Base-by-base conservation (phyloP, 768 basidiomycete species). In the Leccinum obscurum region DNA sequence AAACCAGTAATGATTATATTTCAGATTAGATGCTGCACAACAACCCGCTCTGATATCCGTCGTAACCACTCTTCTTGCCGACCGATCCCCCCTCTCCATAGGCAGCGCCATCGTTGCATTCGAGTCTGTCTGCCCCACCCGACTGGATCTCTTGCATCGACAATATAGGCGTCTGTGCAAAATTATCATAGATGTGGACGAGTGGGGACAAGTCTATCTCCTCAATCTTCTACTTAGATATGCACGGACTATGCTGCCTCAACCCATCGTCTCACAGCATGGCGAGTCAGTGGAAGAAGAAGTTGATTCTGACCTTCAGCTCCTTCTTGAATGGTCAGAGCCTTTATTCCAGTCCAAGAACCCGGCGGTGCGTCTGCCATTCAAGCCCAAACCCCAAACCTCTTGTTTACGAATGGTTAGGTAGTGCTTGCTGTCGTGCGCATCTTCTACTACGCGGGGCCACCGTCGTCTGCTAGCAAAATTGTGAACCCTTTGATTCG, bases 151-250 rank as follows among this genome's bases (percentile, higher is more conserved):
- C 13, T 75, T 99, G 2, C 97, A 99, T 68, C 82, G 83, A 17
- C 92, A 97, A 65, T 99, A 92, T 67, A 81, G 95, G 24, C 85
- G 92, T 28, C 77, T 95, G 32, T 97, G 94, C 70, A 81, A 82
- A 48, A 78, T 90, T n/a, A 77, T 98, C 3, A 81, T 93, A 35
- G 95, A 99, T 67, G 87, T 89, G 4, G 97, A 99, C 67, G 96
- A 97, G 72, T 99, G 97, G 97, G 95, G 94, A 0, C 97, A 98
- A 73, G 84, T 90, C 6, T 84, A 88, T 51, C 73, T 94, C 20
- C 79, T 96, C 61, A 83, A 88, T 49, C 79, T 98, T 14, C 80
- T 99, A 34, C 75, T 87, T 57, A 79, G 91, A 60, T 99, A 99
- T 70, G 91, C 85, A 3, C 78, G 95, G 54, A 83, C 82, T 0